Evolutionary conservation across 345 rosid species (phyloP).

Genomic region (Gynandropsis gynandra): DNA sequence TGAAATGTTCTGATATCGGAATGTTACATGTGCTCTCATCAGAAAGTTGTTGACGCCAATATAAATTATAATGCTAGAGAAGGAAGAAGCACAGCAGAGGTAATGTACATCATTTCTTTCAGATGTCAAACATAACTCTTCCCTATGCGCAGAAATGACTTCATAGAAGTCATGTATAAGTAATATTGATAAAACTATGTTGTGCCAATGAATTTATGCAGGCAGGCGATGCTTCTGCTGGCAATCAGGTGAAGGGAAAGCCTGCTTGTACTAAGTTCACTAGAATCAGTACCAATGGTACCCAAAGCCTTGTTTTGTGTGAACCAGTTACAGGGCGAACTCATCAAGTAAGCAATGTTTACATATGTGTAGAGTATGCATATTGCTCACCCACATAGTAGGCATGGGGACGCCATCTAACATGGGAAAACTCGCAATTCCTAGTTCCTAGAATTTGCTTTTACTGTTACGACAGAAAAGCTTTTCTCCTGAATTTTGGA

Average conservation of each 20-base stretch:
- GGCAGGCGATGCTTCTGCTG: conserved; percentile 41
- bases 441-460: background rate
- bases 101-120: conserved; percentile 21
- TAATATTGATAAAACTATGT: background rate
- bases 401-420: no score
- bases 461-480: no score
- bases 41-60: conserved; percentile 62
- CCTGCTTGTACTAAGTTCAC: conserved; percentile 79
- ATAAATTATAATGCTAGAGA: conserved; percentile 63
- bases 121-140: conserved; percentile 6
- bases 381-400: background rate
- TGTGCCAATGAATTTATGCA: conserved; percentile 21
- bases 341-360: conserved; percentile 64
- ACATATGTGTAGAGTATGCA: background rate
- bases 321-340: conserved; percentile 92
- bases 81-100: conserved; percentile 79
- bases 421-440: no score
- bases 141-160: background rate
- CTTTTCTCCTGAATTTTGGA: no score
- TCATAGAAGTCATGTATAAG: background rate
- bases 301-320: conserved; percentile 78
- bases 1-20: no score
- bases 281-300: conserved; percentile 69
- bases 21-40: conserved; percentile 14
- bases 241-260: conserved; percentile 51